A percentile compares a stretch with the other conserved stretches of the same genome.
Conservation (phyloP, 306 rosid genomes). For the Leucaena leucocephala region DNA sequence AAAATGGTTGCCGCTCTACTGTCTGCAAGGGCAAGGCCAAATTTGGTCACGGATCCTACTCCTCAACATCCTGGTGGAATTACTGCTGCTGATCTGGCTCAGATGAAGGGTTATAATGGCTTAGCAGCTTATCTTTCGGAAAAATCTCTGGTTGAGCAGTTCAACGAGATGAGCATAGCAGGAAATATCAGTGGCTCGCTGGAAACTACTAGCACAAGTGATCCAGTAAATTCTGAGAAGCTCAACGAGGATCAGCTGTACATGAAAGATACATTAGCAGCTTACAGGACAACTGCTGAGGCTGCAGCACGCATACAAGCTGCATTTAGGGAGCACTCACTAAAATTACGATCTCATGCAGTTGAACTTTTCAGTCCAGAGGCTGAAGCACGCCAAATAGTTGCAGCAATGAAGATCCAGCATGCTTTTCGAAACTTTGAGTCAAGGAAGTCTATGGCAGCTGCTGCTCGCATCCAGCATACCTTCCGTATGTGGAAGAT, state of each 20-base stretch:
- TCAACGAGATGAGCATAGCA: slow-evolving; percentile 78
- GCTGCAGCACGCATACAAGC: slow-evolving; percentile 93
- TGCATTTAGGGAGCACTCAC: slow-evolving; percentile 80
- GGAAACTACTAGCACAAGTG: slow-evolving; percentile 49
- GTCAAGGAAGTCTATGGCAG: slow-evolving; percentile 55
- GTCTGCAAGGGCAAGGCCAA: slow-evolving; percentile 87
- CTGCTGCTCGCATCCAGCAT: slow-evolving; percentile 89
- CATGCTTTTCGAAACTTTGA: slow-evolving; percentile 54
- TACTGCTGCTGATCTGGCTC: slow-evolving; percentile 86
- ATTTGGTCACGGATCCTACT: slow-evolving; percentile 92
- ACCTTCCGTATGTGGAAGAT: slow-evolving; percentile 85
- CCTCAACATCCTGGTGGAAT: slow-evolving; percentile 72
- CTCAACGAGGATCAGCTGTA: slow-evolving; percentile 73
- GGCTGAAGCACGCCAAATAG: slow-evolving; percentile 72
- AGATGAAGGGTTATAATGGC: slow-evolving; percentile 67
- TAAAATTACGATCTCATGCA: slow-evolving; percentile 57
- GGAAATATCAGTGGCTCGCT: slow-evolving; percentile 90
- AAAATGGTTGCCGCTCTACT: slow-evolving; percentile 83
- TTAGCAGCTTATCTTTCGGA: slow-evolving; percentile 95
- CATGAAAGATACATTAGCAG: slow-evolving; percentile 77
- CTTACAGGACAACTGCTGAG: slow-evolving; percentile 85
- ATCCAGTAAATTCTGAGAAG: slow-evolving; percentile 48
- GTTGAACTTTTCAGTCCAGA: slow-evolving; percentile 61
- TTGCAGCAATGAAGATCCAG: slow-evolving; percentile 96
- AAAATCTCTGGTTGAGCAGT: slow-evolving; percentile 77